Evolutionary conservation across 306 rosid genomes (phyloP), one percentile per base, ranked within the genome.

Genomic region (Prunus mira): DNA sequence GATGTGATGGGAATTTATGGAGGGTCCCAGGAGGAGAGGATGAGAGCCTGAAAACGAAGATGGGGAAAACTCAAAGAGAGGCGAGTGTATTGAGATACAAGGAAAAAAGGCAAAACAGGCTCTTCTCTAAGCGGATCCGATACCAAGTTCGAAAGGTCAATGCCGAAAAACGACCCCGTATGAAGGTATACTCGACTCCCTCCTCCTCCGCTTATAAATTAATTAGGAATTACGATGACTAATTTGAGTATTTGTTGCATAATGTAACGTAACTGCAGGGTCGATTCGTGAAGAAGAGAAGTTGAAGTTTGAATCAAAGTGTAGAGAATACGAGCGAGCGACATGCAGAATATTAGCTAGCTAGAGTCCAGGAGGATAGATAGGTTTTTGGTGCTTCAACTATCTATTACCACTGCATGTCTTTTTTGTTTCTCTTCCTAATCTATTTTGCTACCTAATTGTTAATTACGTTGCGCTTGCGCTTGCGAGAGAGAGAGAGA

Each of bases 41-140:
- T n/a, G 67, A 49, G 18, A 54, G 69, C 49, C 12, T 52, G 69
- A 80, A 70, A 52, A 80, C 28, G 57, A 82, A 80, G 56, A 84
- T 68, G 52, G 92, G 85, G 25, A 38, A 38, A 38, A 38, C 43
- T 38, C 89, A 84, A 65, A 92, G 99, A 84, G 92, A 88, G 66
- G 97, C 96, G n/a, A 88, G 97, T 65, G 86, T 95, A 38, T 72
- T 89, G 75, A 91, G 97, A 88, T 95, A 92, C 83, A 95, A 92
- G 77, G 93, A 88, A 65, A 95, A 95, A 80, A 89, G 97, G 80
- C 93, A 74, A 60, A 95, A 72, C 76, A 84, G 99, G 57, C 97
- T 95, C 38, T 95, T 88, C 56, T 79, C 97, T 0, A 95, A 92
- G 88, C 87, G 77, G 30, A 91, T 95, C 62, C 91, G 99, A 0